phyloP scores from a whole-genome alignment of 192 early-diverging fungal genomes.

The Linnemannia exigua region DNA sequence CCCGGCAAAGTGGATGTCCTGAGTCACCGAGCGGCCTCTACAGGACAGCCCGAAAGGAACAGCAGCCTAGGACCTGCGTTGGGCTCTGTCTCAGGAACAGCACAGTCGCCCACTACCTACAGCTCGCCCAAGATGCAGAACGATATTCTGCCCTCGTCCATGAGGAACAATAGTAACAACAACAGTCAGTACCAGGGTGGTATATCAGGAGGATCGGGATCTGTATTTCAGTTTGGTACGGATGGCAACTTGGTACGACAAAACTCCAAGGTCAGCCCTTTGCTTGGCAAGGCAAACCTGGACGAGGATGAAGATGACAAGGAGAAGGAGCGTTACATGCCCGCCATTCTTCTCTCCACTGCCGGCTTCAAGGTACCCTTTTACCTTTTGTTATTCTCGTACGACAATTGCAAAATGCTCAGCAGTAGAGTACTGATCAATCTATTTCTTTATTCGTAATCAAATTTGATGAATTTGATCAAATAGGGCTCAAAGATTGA shows the following conservation, averaged over 20 bases:
- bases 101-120: conserved; percentile 17
- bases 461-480: too few relatives aligned
- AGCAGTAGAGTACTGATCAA: neutral
- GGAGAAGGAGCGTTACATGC: conserved; percentile 52
- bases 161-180: conserved; percentile 8
- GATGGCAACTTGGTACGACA: conserved; percentile 17
- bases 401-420: neutral
- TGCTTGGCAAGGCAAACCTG: neutral
- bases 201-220: neutral
- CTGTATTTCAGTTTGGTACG: conserved; percentile 15
- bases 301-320: conserved; percentile 53
- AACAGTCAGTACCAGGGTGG: neutral
- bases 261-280: neutral
- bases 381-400: neutral
- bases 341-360: conserved; percentile 23
- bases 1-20: conserved; percentile 34
- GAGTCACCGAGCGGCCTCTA: conserved; percentile 22
- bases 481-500: conserved; percentile 23
- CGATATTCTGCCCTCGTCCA: conserved; percentile 1
- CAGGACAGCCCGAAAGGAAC: conserved; percentile 12
- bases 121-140: conserved; percentile 18
- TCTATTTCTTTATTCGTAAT: neutral
- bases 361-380: conserved; percentile 29
- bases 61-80: conserved; percentile 46
- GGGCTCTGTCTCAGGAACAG: conserved; percentile 45